Base-by-base conservation (phyloP, 495 filamentous ascomycete genomes). In the Cudoniella acicularis region DNA sequence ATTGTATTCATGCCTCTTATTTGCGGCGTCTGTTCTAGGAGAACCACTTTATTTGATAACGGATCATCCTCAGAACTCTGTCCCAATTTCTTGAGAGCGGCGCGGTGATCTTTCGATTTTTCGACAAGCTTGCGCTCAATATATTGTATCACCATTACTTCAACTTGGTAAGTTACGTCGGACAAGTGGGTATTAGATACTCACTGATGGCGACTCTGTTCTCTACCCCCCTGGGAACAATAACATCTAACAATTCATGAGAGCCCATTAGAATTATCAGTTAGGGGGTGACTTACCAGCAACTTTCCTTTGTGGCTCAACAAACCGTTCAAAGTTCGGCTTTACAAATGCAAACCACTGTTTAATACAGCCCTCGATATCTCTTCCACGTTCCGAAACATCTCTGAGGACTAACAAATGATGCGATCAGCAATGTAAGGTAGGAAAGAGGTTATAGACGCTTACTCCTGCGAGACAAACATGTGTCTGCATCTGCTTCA, bases 341-440 rank as follows among this genome's bases (percentile, higher is more conserved):
- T 98, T 98, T 8, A 98, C 94, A 71, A 87, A 98, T 36, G 71
- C 70, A 69, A 96, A 96, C 94, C 94, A 98, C 72, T 98, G 94
- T 71, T 98, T 98, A 66, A 98, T 92, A 66, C 92, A 92, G 41
- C 94, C 94, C 62, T 96, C 90, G 56, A 97, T 85, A 59, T 95
- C 90, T 54, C 92, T 79, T 8, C 90, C 91, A 64, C 92, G 80
- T 64, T 95, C 88, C 61, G 79, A 80, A 16, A 96, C 88, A 74
- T 97, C 92, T 64, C 92, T 88, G 41, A 92, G 70, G 60, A 96
- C 90, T 96, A 50, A 20, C n/a, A 16, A 25, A 47, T 24, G n/a
- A n/a, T n/a, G n/a, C n/a, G n/a, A n/a, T n/a, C n/a, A n/a, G n/a
- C n/a, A n/a, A n/a, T n/a, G n/a, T n/a, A n/a, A n/a, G n/a, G n/a